Evolutionary conservation across 345 rosid genomes (phyloP).

Genomic region (Rubroshorea leprosula): DNA sequence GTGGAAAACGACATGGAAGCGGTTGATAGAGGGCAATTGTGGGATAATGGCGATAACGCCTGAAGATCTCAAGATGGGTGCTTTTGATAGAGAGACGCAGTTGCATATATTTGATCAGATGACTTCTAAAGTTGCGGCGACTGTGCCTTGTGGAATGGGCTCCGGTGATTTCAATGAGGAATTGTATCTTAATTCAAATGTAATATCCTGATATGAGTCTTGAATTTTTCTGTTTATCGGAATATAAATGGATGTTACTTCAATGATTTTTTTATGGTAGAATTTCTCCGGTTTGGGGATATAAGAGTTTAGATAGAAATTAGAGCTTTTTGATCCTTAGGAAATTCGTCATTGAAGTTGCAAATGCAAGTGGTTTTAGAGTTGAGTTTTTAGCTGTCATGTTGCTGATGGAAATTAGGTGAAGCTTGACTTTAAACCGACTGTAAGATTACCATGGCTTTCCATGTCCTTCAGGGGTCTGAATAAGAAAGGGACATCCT

Average conservation of each 20-base stretch:
- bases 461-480: no score
- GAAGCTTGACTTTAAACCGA: no score
- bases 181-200: slow-evolving; percentile 74
- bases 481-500: no score
- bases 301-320: neutral
- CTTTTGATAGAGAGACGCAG: slow-evolving; percentile 62
- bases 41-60: slow-evolving; percentile 61
- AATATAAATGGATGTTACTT: neutral
- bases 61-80: slow-evolving; percentile 74
- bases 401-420: no score
- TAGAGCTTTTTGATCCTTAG: neutral
- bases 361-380: neutral
- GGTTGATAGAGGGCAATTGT: slow-evolving; percentile 57
- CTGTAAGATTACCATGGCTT: no score
- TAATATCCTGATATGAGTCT: slow-evolving; percentile 10
- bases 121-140: slow-evolving; percentile 80
- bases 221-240: neutral
- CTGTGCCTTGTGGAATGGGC: slow-evolving; percentile 57
- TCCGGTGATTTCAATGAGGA: slow-evolving; percentile 68
- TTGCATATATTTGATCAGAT: slow-evolving; percentile 60
- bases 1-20: slow-evolving; percentile 77
- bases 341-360: neutral
- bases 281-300: neutral
- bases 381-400: no score
- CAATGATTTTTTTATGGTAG: neutral